Conservation (phyloP, 108 stramenopile species). For the Mediolabrus comicus region DNA sequence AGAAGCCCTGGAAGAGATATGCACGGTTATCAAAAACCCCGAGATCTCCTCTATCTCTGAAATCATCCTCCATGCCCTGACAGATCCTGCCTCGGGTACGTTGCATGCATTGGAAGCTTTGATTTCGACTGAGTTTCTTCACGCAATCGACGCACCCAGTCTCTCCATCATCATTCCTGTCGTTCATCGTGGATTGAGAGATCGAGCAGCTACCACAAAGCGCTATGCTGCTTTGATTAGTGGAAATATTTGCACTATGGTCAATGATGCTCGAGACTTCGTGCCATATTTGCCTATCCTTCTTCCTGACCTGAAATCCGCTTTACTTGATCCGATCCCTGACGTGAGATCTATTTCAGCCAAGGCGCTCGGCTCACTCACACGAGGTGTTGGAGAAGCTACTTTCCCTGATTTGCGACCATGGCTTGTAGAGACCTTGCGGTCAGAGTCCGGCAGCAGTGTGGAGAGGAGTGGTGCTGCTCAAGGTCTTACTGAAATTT, state of each 20-base stretch:
- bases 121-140: constrained; percentile 92
- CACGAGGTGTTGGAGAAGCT: constrained; percentile 91
- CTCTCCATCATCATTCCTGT: constrained; percentile 97
- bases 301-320: constrained; percentile 90
- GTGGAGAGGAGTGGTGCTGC: constrained; percentile 98
- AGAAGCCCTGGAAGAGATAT: constrained; percentile 93
- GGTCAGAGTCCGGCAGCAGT: constrained; percentile 71
- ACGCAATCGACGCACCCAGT: constrained; percentile 98
- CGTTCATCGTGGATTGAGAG: constrained; percentile 93
- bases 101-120: constrained; percentile 78
- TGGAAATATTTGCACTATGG: constrained; percentile 97
- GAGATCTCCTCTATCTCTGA: constrained; percentile 87
- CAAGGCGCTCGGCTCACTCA: constrained; percentile 92
- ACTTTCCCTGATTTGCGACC: constrained; percentile 89
- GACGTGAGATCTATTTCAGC: constrained; percentile 89
- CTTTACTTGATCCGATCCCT: constrained; percentile 95
- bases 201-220: constrained; percentile 92
- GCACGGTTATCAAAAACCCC: constrained; percentile 95
- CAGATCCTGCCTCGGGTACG: constrained; percentile 86
- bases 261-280: constrained; percentile 92
- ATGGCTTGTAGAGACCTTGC: constrained; percentile 90
- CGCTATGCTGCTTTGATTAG: constrained; percentile 96
- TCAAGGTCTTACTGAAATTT: constrained; percentile 92
- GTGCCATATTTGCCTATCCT: constrained; percentile 92
- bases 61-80: constrained; percentile 86